These are phyloP conservation scores for Axilococcus clingmanii DNA, from an alignment of 139 green algal genomes.

Conservation along the genomic window DNA sequence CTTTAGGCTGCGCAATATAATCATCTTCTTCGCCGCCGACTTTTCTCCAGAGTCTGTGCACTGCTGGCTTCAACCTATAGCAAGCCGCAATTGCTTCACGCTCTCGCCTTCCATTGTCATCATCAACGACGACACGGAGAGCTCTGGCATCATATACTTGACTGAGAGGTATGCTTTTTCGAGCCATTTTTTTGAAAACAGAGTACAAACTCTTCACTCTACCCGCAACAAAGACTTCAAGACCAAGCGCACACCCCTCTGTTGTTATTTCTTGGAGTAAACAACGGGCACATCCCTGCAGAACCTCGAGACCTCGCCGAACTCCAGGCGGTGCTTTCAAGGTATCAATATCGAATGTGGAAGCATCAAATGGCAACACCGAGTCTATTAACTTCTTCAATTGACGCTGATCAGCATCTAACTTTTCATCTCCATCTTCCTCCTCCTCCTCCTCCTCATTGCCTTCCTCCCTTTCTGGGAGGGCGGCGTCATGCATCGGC, in stretches of 20 bases:
- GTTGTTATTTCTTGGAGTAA: conserved; percentile 45
- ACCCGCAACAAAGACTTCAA: conserved; percentile 62
- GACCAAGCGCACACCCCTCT: conserved; percentile 37
- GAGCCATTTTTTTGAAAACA: conserved; percentile 79
- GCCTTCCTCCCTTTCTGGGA: neutral
- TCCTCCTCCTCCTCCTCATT: neutral
- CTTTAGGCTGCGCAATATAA: conserved; percentile 82
- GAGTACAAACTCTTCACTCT: conserved; percentile 84
- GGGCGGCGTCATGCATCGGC: neutral
- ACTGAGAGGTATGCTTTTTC: conserved; percentile 62
- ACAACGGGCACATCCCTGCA: conserved; percentile 37
- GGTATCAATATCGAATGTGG: conserved; percentile 50
- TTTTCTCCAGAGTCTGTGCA: conserved; percentile 76
- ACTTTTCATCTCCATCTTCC: neutral
- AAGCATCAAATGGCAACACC: conserved; percentile 78
- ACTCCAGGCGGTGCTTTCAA: conserved; percentile 9
- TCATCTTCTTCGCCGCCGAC: conserved; percentile 74
- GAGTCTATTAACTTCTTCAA: conserved; percentile 36
- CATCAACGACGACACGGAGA: conserved; percentile 85
- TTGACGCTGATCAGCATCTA: conserved; percentile 17
- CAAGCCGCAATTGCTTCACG: conserved; percentile 41
- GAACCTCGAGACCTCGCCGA: conserved; percentile 27
- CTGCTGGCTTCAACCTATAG: conserved; percentile 67
- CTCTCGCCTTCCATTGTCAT: conserved; percentile 38
- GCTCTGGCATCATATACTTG: conserved; percentile 84